phyloP scores from a whole-genome alignment of 2,329 filamentous ascomycete species.

The Penicillium sp. region DNA sequence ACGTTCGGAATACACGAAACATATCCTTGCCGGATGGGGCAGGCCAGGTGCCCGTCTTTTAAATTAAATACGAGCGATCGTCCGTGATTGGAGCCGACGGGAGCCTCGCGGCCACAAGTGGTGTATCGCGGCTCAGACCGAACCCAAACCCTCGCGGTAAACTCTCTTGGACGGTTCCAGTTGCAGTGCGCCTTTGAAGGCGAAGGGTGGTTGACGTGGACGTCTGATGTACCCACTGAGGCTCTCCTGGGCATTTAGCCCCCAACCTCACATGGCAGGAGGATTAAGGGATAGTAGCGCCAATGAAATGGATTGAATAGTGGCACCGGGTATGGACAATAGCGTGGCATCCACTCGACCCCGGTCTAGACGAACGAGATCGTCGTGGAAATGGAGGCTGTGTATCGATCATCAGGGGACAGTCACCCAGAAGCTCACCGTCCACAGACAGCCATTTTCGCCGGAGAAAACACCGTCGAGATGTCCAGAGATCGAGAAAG shows the following conservation, averaged over 20 bases:
- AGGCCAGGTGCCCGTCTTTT: background rate
- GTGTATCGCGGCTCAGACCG: slow-evolving; percentile 22
- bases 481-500: background rate
- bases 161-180: background rate
- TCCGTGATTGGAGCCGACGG: slow-evolving; percentile 9
- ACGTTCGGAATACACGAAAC: background rate
- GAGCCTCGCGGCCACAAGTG: background rate
- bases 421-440: no score
- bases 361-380: no score
- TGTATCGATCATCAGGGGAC: no score
- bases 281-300: background rate
- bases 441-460: no score
- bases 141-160: slow-evolving; percentile 17
- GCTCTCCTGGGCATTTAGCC: background rate
- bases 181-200: no score
- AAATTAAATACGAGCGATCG: slow-evolving; percentile 21
- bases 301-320: background rate
- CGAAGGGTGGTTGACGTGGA: background rate
- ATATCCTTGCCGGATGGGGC: slow-evolving; percentile 7
- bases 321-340: no score
- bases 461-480: no score
- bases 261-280: background rate
- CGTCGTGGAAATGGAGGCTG: no score
- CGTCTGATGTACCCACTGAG: background rate
- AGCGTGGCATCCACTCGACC: background rate